Conservation (phyloP, 2,329 filamentous ascomycete genomes). For the Fusarium sp. region DNA sequence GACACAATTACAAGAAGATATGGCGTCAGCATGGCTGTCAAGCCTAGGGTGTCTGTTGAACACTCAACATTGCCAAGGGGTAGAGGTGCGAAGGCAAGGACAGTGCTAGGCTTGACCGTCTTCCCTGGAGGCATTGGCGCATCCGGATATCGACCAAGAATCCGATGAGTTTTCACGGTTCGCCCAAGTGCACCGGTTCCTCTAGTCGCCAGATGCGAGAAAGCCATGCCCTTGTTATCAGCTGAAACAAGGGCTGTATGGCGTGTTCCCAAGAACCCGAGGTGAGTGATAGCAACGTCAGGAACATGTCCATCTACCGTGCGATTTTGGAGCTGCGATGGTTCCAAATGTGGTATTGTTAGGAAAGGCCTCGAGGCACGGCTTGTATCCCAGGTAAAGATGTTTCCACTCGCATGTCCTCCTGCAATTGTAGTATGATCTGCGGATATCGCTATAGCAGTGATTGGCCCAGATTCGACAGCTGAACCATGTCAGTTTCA, state of each 20-base stretch:
- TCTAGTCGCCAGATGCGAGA: slow-evolving; percentile 93
- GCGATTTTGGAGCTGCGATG: slow-evolving; percentile 70
- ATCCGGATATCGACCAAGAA: slow-evolving; percentile 90
- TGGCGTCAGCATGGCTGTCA: slow-evolving; percentile 95
- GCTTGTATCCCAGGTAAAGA: slow-evolving; percentile 96
- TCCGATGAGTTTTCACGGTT: slow-evolving; percentile 87
- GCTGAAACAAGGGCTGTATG: slow-evolving; percentile 96
- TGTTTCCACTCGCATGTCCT: slow-evolving; percentile 88
- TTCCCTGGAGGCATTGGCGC: slow-evolving; percentile 70
- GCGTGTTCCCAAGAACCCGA: slow-evolving; percentile 94
- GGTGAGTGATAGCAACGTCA: slow-evolving; percentile 81
- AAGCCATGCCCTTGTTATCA: slow-evolving; percentile 95
- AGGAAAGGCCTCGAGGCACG: slow-evolving; percentile 88
- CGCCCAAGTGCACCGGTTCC: slow-evolving; percentile 88
- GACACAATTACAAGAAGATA: slow-evolving; percentile 97
- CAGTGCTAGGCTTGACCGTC: slow-evolving; percentile 88
- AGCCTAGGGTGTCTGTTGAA: slow-evolving; percentile 83
- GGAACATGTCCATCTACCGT: slow-evolving; percentile 85
- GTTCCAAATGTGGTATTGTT: slow-evolving; percentile 80
- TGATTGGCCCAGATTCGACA: slow-evolving; percentile 88
- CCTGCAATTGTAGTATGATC: slow-evolving; percentile 93
- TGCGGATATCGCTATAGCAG: slow-evolving; percentile 88
- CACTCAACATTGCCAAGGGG: slow-evolving; percentile 95
- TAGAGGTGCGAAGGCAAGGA: slow-evolving; percentile 88
- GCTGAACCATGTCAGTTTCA: slow-evolving; percentile 63